Percentiles rank a stretch among this genome's conserved stretches.
phyloP scores from a whole-genome alignment of 2,329 filamentous ascomycete genomes.

The Diaporthe sp. region DNA sequence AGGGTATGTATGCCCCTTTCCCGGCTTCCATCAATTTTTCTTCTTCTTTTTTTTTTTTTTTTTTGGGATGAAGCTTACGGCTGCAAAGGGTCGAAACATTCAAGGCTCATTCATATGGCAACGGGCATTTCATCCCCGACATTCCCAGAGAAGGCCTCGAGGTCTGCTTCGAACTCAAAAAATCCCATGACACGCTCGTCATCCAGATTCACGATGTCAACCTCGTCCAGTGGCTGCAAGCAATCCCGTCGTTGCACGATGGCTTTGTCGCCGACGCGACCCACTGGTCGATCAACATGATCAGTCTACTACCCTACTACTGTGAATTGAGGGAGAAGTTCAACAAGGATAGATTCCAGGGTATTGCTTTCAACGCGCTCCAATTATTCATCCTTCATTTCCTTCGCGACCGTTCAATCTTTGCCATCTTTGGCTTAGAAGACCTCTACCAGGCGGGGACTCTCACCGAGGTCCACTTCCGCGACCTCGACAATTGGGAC shows the following conservation, averaged over 20 bases:
- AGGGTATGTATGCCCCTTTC: too few species aligned
- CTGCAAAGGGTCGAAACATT: neutral
- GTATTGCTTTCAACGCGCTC: accelerated
- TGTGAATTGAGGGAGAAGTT: neutral
- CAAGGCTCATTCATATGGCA: neutral
- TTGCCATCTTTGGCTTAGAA: neutral
- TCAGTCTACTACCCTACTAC: neutral
- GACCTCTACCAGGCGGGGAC: neutral
- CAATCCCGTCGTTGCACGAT: neutral
- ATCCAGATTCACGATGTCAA: neutral
- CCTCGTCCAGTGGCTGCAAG: neutral
- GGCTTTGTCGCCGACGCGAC: accelerated
- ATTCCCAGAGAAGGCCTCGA: neutral
- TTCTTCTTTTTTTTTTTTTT: neutral
- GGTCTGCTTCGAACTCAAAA: neutral
- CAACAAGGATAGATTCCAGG: neutral
- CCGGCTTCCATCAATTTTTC: too few species aligned
- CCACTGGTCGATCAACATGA: neutral
- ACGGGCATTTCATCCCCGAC: neutral
- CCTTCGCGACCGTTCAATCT: neutral
- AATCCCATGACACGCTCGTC: neutral
- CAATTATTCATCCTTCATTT: neutral
- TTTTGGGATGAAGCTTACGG: neutral
- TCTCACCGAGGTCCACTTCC: neutral
- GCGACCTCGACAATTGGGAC: neutral